phyloP scores from a whole-genome alignment of 768 basidiomycete genomes.

The Tulasnella sp. region DNA sequence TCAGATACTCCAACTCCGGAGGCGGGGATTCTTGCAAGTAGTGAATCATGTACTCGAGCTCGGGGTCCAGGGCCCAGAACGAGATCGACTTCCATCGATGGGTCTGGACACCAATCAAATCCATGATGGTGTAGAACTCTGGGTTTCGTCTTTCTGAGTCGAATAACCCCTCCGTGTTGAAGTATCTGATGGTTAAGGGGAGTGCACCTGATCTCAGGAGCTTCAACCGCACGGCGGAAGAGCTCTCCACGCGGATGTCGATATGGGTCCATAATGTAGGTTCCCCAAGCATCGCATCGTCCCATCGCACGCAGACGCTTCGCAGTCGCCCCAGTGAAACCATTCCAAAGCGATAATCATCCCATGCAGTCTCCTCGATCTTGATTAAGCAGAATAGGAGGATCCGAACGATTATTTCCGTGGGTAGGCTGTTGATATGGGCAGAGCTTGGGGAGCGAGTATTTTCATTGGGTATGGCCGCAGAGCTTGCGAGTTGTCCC shows the following conservation, averaged over 20 bases:
- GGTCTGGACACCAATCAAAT: background rate
- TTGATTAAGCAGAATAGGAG: background rate
- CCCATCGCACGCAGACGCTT: background rate
- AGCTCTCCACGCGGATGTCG: background rate
- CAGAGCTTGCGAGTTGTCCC: background rate
- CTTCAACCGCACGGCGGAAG: background rate
- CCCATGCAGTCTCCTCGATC: background rate
- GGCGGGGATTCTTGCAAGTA: background rate
- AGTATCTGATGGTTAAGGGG: background rate
- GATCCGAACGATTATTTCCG: background rate
- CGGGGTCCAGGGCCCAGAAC: background rate
- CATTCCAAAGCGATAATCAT: background rate
- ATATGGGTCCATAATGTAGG: background rate
- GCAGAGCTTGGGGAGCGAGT: background rate
- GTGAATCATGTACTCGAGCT: background rate
- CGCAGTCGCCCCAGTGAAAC: background rate
- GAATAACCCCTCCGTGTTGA: background rate
- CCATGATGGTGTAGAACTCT: background rate
- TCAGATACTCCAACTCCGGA: background rate
- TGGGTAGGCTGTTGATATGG: background rate
- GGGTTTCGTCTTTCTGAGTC: background rate
- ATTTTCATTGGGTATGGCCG: background rate
- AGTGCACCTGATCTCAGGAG: background rate
- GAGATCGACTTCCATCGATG: background rate
- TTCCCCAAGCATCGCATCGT: background rate